Evolutionary conservation across 805 yeast genomes (phyloP).

Genomic region (Scheffersomyces stipitis): DNA sequence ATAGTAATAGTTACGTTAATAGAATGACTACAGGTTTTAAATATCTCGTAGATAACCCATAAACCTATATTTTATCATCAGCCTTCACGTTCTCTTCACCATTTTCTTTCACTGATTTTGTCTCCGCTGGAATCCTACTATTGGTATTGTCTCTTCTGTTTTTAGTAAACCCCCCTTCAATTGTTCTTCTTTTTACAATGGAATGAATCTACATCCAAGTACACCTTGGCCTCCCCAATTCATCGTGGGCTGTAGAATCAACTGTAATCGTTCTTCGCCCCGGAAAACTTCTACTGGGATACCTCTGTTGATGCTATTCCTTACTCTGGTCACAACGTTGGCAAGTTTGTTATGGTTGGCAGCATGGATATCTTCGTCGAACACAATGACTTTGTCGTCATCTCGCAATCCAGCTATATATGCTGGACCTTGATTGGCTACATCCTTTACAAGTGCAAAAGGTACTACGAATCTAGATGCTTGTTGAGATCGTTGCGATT

Average conservation of each 20-base stretch:
- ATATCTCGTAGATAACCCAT: too few species aligned
- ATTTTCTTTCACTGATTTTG: too few species aligned
- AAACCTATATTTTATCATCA: too few species aligned
- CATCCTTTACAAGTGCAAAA: slow-evolving; percentile 55
- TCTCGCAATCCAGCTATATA: slow-evolving; percentile 46
- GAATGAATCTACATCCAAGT: slow-evolving; percentile 63
- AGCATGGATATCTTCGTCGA: slow-evolving; percentile 53
- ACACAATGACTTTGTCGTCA: slow-evolving; percentile 54
- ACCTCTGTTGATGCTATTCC: slow-evolving; percentile 28
- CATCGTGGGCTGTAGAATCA: slow-evolving; percentile 43
- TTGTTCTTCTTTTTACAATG: too few species aligned
- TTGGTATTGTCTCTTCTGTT: too few species aligned
- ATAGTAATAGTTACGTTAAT: background rate
- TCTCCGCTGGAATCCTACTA: too few species aligned
- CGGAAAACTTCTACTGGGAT: slow-evolving; percentile 33
- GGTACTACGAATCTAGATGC: slow-evolving; percentile 29
- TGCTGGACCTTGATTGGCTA: slow-evolving; percentile 59
- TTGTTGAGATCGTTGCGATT: background rate
- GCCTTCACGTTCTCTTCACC: too few species aligned
- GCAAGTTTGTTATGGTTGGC: slow-evolving; percentile 54
- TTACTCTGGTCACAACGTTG: slow-evolving; percentile 45
- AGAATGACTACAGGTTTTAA: too few species aligned
- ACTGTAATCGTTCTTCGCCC: slow-evolving; percentile 14
- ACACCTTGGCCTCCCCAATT: slow-evolving; percentile 68
- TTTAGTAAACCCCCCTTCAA: too few species aligned